Conservation (phyloP, 2,329 filamentous ascomycete genomes). For the Colletotrichum sp. region DNA sequence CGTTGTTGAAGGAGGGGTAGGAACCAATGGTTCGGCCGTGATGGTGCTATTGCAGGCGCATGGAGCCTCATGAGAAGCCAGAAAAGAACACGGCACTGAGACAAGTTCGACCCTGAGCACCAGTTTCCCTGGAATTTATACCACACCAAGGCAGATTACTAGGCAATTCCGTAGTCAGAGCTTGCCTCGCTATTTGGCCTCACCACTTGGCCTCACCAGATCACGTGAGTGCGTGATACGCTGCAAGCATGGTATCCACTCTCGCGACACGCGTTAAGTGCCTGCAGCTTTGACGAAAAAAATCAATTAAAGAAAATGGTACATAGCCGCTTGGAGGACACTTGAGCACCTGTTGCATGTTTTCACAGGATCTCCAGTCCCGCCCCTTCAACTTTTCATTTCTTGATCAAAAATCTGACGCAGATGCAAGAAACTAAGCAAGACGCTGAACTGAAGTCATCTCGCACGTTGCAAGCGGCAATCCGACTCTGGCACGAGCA, state of each 20-base stretch:
- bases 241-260: not conserved
- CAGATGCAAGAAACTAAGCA: not conserved
- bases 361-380: not conserved
- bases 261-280: slow-evolving; percentile 13
- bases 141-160: not conserved
- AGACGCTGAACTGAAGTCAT: not conserved
- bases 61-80: not conserved
- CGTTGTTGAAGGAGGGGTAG: not conserved
- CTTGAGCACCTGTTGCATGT: not conserved
- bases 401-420: not conserved
- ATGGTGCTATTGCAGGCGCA: not conserved
- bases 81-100: not conserved
- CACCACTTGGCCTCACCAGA: not conserved
- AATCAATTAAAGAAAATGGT: slow-evolving; percentile 4
- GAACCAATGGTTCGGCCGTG: not conserved
- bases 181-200: not conserved
- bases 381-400: not conserved
- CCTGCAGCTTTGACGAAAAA: not conserved
- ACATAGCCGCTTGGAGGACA: not conserved
- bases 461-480: slow-evolving; percentile 2
- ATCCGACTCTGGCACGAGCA: not conserved
- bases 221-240: slow-evolving; percentile 18
- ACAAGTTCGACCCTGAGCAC: not conserved
- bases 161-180: not conserved
- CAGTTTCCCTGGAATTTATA: not conserved